Conservation (phyloP, 108 stramenopile genomes). For the Pseudonitzschia multistriata region DNA sequence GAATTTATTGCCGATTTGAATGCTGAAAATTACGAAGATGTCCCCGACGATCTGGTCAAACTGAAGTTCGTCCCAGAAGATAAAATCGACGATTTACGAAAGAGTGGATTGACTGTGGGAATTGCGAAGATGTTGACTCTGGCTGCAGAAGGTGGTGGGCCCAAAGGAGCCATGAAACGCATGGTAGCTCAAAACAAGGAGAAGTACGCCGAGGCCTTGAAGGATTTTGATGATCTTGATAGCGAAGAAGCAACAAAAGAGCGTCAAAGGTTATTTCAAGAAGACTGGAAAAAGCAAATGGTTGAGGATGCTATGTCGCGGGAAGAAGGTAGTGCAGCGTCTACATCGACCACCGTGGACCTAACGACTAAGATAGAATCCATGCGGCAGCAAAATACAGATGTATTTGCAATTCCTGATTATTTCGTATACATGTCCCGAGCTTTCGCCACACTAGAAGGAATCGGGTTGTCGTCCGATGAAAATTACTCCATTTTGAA, state of each 20-base stretch:
- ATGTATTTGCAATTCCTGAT: conserved; percentile 57
- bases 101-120: conserved; percentile 56
- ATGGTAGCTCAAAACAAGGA: conserved; percentile 30
- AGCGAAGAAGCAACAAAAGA: conserved; percentile 38
- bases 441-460: conserved; percentile 75
- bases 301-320: conserved; percentile 38
- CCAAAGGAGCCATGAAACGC: conserved; percentile 46
- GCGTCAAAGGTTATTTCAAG: conserved; percentile 35
- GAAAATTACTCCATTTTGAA: conserved; percentile 53
- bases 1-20: conserved; percentile 84
- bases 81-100: conserved; percentile 43
- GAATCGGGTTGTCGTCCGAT: conserved; percentile 60
- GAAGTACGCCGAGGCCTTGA: conserved; percentile 38
- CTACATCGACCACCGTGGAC: conserved; percentile 3
- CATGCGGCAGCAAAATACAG: conserved; percentile 49
- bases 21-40: conserved; percentile 67
- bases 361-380: conserved; percentile 58
- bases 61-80: conserved; percentile 68
- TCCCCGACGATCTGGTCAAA: conserved; percentile 71
- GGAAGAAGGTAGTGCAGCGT: neutral
- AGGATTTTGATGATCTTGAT: conserved; percentile 44
- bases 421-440: conserved; percentile 64
- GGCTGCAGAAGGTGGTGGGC: conserved; percentile 54
- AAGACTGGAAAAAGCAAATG: conserved; percentile 38
- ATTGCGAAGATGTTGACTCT: conserved; percentile 52